Percentiles rank a stretch among this genome's conserved stretches.
These are phyloP conservation scores for Coemansia sp. DNA, from an alignment of 192 early-diverging fungal species.

Conservation along the genomic window DNA sequence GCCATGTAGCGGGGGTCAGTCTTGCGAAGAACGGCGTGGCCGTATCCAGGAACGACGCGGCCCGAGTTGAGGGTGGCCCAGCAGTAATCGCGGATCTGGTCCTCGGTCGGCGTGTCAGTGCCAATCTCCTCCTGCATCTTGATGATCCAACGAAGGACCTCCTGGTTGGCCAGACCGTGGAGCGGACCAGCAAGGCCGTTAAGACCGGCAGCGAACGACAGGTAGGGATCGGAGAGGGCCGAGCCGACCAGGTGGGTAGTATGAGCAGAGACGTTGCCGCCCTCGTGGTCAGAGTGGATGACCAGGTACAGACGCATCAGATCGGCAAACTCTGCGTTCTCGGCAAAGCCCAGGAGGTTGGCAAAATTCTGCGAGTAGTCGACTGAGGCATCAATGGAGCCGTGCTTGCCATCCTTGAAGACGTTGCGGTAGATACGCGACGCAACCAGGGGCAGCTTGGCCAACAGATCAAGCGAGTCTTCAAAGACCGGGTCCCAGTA, in stretches of 20 bases:
- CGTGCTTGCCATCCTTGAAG: conserved; percentile 94
- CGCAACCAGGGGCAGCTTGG: conserved; percentile 94
- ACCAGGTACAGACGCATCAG: conserved; percentile 98
- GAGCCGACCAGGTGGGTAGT: conserved; percentile 94
- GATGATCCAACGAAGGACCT: conserved; percentile 95
- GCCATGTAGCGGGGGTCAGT: conserved; percentile 98
- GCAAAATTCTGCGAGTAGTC: conserved; percentile 98
- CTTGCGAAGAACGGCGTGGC: conserved; percentile 96
- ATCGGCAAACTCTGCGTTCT: conserved; percentile 89
- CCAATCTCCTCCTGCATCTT: conserved; percentile 91
- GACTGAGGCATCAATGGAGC: conserved; percentile 79
- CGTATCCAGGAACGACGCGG: conserved; percentile 97
- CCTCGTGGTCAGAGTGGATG: conserved; percentile 99
- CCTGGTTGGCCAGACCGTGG: conserved; percentile 99
- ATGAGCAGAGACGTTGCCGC: conserved; percentile 99
- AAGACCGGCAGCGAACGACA: conserved; percentile 93
- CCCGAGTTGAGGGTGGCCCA: conserved; percentile 94
- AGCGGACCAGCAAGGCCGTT: conserved; percentile 98
- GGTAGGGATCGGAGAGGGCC: conserved; percentile 97
- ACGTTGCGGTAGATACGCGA: conserved; percentile 99
- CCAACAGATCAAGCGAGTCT: conserved; percentile 97
- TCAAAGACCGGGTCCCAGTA: conserved; percentile 98
- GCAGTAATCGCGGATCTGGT: conserved; percentile 94
- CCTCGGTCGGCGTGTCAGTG: conserved; percentile 78
- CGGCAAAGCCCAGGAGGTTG: conserved; percentile 85